These are phyloP conservation scores for Globisporangium perplexum DNA, from an alignment of 352 stramenopile species.

Conservation along the genomic window DNA sequence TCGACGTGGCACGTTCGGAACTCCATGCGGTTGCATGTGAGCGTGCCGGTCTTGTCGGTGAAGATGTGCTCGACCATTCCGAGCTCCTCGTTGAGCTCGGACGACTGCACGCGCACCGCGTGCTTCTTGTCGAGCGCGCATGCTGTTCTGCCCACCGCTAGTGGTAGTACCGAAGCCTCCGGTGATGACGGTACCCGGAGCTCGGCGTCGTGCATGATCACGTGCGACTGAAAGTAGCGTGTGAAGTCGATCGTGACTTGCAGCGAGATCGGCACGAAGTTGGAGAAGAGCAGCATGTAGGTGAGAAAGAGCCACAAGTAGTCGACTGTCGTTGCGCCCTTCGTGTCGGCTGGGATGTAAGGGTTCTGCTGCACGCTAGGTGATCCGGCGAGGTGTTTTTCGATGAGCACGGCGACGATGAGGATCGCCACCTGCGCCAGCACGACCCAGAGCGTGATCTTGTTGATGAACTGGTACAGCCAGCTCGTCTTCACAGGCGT, in stretches of 20 bases:
- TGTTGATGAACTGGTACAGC: constrained; percentile 78
- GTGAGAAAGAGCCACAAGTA: constrained; percentile 54
- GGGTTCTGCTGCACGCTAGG: constrained; percentile 27
- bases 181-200: constrained; percentile 36
- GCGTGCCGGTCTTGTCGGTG: constrained; percentile 91
- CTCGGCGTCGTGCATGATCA: constrained; percentile 63
- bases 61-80: constrained; percentile 97
- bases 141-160: background rate
- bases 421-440: constrained; percentile 56
- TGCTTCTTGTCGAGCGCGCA: constrained; percentile 31
- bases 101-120: constrained; percentile 62
- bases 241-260: constrained; percentile 88
- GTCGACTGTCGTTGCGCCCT: constrained; percentile 24
- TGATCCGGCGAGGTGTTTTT: constrained; percentile 29
- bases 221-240: constrained; percentile 71
- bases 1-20: constrained; percentile 92
- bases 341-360: constrained; percentile 37
- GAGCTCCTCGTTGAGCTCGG: constrained; percentile 89
- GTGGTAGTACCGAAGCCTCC: background rate
- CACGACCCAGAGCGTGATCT: constrained; percentile 74
- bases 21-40: constrained; percentile 92
- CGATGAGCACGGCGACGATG: constrained; percentile 35
- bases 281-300: constrained; percentile 91
- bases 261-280: constrained; percentile 91
- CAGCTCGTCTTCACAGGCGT: constrained; percentile 71